phyloP scores from a whole-genome alignment of 2,329 filamentous ascomycete genomes.

The Emmonsia crescens region DNA sequence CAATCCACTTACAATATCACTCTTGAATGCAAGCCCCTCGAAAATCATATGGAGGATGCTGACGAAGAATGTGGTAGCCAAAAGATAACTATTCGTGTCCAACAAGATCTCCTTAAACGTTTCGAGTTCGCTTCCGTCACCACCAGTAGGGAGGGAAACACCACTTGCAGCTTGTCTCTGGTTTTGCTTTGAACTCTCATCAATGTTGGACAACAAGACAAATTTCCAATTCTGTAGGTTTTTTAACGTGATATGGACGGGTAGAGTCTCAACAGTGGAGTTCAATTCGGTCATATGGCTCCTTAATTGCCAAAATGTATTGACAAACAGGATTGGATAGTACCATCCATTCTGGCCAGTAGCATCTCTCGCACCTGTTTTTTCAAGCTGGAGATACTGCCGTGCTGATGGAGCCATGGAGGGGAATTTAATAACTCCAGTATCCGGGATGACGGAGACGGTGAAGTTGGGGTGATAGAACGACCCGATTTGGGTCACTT shows the following conservation, averaged over 20 bases:
- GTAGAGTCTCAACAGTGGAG: slow-evolving; percentile 70
- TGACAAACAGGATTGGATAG: slow-evolving; percentile 78
- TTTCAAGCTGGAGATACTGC: slow-evolving; percentile 69
- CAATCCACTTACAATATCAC: slow-evolving; percentile 57
- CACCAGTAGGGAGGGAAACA: slow-evolving; percentile 58
- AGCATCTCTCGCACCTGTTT: slow-evolving; percentile 68
- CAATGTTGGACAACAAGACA: slow-evolving; percentile 69
- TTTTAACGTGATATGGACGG: slow-evolving; percentile 71
- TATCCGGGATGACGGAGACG: slow-evolving; percentile 72
- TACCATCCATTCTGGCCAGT: slow-evolving; percentile 90
- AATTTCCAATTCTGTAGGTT: slow-evolving; percentile 87
- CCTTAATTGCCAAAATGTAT: slow-evolving; percentile 94
- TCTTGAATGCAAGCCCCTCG: slow-evolving; percentile 92
- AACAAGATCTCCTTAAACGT: slow-evolving; percentile 94
- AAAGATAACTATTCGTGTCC: slow-evolving; percentile 85
- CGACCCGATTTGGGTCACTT: slow-evolving; percentile 62
- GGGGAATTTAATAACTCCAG: slow-evolving; percentile 57
- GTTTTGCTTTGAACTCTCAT: slow-evolving; percentile 76
- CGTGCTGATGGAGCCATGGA: slow-evolving; percentile 61
- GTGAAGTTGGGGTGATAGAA: slow-evolving; percentile 96
- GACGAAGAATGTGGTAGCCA: slow-evolving; percentile 73
- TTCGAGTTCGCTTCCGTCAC: slow-evolving; percentile 89
- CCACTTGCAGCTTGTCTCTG: slow-evolving; percentile 68
- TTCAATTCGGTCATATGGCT: slow-evolving; percentile 88
- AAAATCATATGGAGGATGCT: slow-evolving; percentile 88